phyloP scores from a whole-genome alignment of 768 basidiomycete species.

The Galerina marginata region DNA sequence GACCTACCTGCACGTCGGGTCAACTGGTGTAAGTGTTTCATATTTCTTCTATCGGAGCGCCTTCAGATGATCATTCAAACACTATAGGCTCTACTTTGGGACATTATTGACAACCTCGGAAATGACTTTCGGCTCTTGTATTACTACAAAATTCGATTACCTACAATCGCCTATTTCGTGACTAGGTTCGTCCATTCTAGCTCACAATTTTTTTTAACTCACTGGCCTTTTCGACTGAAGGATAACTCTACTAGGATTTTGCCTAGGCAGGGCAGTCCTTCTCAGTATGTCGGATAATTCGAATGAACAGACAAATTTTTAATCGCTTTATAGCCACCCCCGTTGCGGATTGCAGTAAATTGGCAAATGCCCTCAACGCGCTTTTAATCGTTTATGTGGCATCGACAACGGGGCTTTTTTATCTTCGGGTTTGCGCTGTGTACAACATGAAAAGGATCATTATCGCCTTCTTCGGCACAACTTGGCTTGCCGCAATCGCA shows the following conservation, averaged over 20 bases:
- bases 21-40: constrained; percentile 9
- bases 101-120: constrained; percentile 8
- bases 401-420: constrained; percentile 25
- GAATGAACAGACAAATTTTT: background rate
- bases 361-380: constrained; percentile 18
- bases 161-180: background rate
- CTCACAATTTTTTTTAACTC: too few species aligned
- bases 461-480: constrained; percentile 27
- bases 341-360: constrained; percentile 18
- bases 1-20: constrained; percentile 18
- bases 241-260: constrained; percentile 19
- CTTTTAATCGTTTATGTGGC: constrained; percentile 27
- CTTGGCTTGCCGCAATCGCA: constrained; percentile 30
- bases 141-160: background rate
- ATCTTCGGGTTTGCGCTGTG: constrained; percentile 31
- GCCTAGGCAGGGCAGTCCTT: constrained; percentile 19
- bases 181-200: constrained; percentile 12
- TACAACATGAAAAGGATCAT: constrained; percentile 24
- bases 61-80: background rate
- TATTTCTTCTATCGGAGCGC: background rate
- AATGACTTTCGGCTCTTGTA: constrained; percentile 8
- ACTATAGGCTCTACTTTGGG: constrained; percentile 5
- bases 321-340: constrained; percentile 14
- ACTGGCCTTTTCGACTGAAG: background rate
- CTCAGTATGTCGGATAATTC: constrained; percentile 19